A percentile compares a stretch with the other conserved stretches of the same genome.
phyloP scores from a whole-genome alignment of 176 grass and related monocot genomes.

The Phoenix dactylifera region DNA sequence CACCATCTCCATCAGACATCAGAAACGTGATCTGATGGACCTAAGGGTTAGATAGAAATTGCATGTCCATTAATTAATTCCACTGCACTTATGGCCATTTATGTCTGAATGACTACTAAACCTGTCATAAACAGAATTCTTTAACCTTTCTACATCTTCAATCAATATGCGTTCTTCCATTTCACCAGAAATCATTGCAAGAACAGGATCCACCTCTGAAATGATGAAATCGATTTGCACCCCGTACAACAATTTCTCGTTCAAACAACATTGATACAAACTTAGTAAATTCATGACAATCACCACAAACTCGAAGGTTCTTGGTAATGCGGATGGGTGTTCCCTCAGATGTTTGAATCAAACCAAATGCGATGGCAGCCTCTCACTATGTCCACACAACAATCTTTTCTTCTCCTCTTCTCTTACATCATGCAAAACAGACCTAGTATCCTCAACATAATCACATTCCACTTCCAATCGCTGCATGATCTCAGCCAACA shows the following conservation, averaged over 20 bases:
- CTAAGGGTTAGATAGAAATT: no score
- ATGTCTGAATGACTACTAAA: no score
- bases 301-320: slow-evolving; percentile 50
- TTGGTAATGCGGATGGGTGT: slow-evolving; percentile 41
- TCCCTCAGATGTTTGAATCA: slow-evolving; percentile 32
- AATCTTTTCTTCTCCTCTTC: slow-evolving; percentile 50
- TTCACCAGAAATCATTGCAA: slow-evolving; percentile 57
- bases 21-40: no score
- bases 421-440: slow-evolving; percentile 40
- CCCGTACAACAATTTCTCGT: slow-evolving; percentile 47
- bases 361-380: slow-evolving; percentile 42
- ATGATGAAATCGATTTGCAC: slow-evolving; percentile 66
- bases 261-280: slow-evolving; percentile 38
- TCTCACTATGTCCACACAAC: slow-evolving; percentile 51
- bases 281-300: slow-evolving; percentile 67
- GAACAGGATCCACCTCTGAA: slow-evolving; percentile 57
- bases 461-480: slow-evolving; percentile 36
- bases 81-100: no score
- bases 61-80: no score
- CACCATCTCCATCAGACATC: no score
- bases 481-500: slow-evolving; percentile 44
- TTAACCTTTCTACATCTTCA: background rate
- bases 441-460: slow-evolving; percentile 52
- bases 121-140: no score
- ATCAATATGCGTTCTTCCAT: background rate